phyloP scores from a whole-genome alignment of 768 basidiomycete species.

The Kwoniella botswanensis region DNA sequence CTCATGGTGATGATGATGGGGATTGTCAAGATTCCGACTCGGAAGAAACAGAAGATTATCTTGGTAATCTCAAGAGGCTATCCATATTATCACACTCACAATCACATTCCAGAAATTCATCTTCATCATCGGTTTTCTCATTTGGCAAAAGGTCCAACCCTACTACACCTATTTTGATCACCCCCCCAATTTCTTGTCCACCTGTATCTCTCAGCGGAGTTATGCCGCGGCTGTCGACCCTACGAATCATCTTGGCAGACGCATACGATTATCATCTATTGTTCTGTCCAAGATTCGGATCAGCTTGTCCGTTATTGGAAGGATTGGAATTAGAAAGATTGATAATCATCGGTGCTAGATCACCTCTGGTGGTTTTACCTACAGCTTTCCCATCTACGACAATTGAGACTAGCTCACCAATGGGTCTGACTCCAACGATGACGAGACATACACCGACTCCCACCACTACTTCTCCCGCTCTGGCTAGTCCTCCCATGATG shows the following conservation, averaged over 20 bases:
- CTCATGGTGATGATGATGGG: slow-evolving; percentile 25
- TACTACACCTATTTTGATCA: not conserved
- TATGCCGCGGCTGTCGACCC: slow-evolving; percentile 6
- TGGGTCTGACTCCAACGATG: not conserved
- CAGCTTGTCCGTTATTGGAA: slow-evolving; percentile 12
- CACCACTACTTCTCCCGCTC: not conserved
- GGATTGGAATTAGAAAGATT: slow-evolving; percentile 14
- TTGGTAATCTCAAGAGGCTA: slow-evolving; percentile 9
- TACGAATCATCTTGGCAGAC: slow-evolving; percentile 20
- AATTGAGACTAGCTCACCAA: not conserved
- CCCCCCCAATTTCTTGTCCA: slow-evolving; percentile 8
- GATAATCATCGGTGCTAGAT: slow-evolving; percentile 17
- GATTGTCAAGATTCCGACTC: slow-evolving; percentile 13
- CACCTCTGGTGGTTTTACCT: slow-evolving; percentile 20
- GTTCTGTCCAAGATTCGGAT: slow-evolving; percentile 16
- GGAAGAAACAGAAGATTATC: slow-evolving; percentile 8
- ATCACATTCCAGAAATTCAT: slow-evolving; percentile 1
- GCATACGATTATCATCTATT: slow-evolving; percentile 24
- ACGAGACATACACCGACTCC: not conserved
- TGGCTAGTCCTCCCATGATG: not conserved
- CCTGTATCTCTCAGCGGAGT: slow-evolving; percentile 10
- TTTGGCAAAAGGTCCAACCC: slow-evolving; percentile 6
- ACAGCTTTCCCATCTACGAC: slow-evolving; percentile 7
- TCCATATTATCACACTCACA: slow-evolving; percentile 2
- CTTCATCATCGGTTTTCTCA: slow-evolving; percentile 5